Evolutionary conservation across 345 rosid genomes (phyloP).

Genomic region (Cardiospermum halicacabum): DNA sequence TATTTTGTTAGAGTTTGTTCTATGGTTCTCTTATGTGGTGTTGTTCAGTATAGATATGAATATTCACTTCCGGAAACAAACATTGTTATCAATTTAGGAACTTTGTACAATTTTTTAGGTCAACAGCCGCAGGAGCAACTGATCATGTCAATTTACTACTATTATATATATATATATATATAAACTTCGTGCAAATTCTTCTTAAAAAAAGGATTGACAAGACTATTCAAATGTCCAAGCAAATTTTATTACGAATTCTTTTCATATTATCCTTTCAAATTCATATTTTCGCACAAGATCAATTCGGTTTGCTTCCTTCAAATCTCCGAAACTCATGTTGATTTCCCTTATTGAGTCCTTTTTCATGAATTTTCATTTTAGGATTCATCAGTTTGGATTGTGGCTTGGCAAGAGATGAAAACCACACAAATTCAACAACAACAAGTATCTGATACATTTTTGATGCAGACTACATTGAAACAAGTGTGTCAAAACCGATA

Average conservation of each 20-base stretch:
- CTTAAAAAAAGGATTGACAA: background rate
- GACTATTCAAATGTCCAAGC: background rate
- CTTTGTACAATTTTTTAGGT: background rate
- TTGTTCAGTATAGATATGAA: too few relatives aligned
- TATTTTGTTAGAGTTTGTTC: too few relatives aligned
- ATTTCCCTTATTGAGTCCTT: background rate
- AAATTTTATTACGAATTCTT: background rate
- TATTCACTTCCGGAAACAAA: background rate
- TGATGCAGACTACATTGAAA: background rate
- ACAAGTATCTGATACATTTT: background rate
- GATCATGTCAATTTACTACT: background rate
- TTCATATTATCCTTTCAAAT: background rate
- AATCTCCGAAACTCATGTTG: background rate
- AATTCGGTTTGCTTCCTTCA: background rate
- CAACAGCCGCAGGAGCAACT: background rate
- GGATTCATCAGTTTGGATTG: constrained; percentile 45
- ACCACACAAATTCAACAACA: constrained; percentile 10
- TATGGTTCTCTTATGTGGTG: too few relatives aligned
- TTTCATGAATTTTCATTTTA: background rate
- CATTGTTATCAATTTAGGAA: background rate
- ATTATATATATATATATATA: background rate
- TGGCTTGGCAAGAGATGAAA: constrained; percentile 22
- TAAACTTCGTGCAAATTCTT: background rate
- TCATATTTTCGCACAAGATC: background rate
- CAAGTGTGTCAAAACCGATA: background rate